These are phyloP conservation scores for Aspergillus sclerotiicarbonarius DNA, from an alignment of 495 filamentous ascomycete species.

Conservation along the genomic window DNA sequence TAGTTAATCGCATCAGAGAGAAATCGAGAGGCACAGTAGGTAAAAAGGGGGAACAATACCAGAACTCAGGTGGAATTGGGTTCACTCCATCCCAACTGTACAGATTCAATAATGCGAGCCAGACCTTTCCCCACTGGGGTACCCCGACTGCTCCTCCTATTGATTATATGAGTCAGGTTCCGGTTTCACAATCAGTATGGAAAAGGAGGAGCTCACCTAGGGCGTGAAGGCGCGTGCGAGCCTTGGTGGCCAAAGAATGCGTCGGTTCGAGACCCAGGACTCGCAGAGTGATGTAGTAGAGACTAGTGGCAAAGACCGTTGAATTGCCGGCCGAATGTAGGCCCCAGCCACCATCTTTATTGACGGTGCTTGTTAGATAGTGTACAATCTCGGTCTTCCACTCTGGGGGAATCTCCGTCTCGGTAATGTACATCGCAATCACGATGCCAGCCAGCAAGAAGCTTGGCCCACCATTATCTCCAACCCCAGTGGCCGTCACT, in stretches of 20 bases:
- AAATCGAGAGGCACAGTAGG: too few relatives aligned
- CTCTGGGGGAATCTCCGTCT: neutral
- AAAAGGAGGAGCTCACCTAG: neutral
- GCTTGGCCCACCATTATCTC: neutral
- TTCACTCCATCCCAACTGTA: constrained; percentile 67
- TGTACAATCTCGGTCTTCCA: neutral
- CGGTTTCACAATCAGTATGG: neutral
- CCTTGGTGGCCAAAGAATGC: constrained; percentile 69
- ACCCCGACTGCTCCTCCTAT: constrained; percentile 69
- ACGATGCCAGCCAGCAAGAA: neutral
- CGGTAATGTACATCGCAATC: neutral
- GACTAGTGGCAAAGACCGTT: constrained; percentile 71
- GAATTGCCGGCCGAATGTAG: constrained; percentile 74
- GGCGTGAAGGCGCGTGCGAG: constrained; percentile 58
- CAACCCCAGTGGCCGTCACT: neutral
- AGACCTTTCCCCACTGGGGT: constrained; percentile 85
- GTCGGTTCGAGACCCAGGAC: constrained; percentile 72
- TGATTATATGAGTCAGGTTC: constrained; percentile 34
- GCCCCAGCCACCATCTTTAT: constrained; percentile 61
- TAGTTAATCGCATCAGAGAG: neutral
- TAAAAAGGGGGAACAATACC: too few relatives aligned
- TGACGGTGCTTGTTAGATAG: neutral
- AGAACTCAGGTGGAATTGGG: constrained; percentile 76
- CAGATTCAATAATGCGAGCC: constrained; percentile 70
- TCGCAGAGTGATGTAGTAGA: constrained; percentile 73